These are phyloP conservation scores for Leccinum truebloodii DNA, from an alignment of 768 basidiomycete species.

Conservation along the genomic window DNA sequence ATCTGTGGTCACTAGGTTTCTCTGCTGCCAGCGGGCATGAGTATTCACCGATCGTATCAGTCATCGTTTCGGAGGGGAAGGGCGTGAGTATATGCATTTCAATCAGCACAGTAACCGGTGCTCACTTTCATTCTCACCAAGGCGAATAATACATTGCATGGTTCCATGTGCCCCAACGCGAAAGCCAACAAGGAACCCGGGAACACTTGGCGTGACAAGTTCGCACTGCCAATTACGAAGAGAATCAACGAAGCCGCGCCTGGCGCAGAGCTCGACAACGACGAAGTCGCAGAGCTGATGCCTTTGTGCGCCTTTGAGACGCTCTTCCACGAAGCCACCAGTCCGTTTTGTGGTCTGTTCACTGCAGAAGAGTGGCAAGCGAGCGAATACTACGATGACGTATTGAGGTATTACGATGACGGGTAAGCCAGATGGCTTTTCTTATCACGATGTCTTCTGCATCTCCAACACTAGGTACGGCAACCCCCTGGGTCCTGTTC, in stretches of 20 bases:
- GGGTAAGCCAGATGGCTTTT: conserved; percentile 46
- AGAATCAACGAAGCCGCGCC: conserved; percentile 63
- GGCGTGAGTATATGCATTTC: conserved; percentile 41
- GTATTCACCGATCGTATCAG: conserved; percentile 50
- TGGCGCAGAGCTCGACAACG: conserved; percentile 55
- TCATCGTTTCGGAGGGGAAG: conserved; percentile 48
- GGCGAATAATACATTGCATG: conserved; percentile 70
- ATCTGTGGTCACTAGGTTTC: conserved; percentile 53
- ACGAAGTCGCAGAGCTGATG: conserved; percentile 62
- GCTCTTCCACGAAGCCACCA: conserved; percentile 46
- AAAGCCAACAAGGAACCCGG: conserved; percentile 46
- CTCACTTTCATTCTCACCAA: conserved; percentile 19
- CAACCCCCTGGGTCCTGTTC: conserved; percentile 66
- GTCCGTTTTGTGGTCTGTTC: conserved; percentile 76
- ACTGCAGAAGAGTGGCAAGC: conserved; percentile 57
- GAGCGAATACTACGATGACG: conserved; percentile 70
- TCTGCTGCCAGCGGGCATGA: conserved; percentile 47
- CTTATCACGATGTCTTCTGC: neutral
- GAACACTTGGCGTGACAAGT: conserved; percentile 54
- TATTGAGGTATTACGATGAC: conserved; percentile 77
- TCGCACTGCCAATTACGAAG: conserved; percentile 52
- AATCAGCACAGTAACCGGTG: neutral
- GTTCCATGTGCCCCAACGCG: conserved; percentile 62
- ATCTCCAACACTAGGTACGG: conserved; percentile 53
- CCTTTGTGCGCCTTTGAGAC: conserved; percentile 82